Evolutionary conservation across 1,284 basidiomycete genomes (phyloP), one percentile per base, ranked within the genome.

Genomic region (Tylopilus microsporus): DNA sequence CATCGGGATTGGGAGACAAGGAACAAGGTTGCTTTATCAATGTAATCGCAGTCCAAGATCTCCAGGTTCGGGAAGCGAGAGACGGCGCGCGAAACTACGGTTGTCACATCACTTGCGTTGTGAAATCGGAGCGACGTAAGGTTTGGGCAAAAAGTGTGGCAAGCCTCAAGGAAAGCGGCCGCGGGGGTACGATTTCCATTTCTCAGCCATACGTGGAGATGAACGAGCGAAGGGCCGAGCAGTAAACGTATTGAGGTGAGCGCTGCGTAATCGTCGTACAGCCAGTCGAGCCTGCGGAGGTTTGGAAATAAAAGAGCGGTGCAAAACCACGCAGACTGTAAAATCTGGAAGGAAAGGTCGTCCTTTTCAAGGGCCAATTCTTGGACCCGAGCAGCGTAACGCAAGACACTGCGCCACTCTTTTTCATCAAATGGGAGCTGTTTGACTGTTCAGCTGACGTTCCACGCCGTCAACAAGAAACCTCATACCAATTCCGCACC

Each of bases 211-310:
- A 42, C 18, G 18, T n/a, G 18, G 9, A 42, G 53, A 51, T 52
- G 50, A 7, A 49, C 16, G 2, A 67, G 52, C 5, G 64, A 62
- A n/a, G 54, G 66, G n/a, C 45, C 25, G 34, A 68, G 64, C 21
- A 64, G 52, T 3, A 49, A 34, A 52, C 52, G 56, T 34, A 66
- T 58, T 1, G 9, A 37, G 4, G 46, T 7, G 6, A 57, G 30
- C 3, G 5, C 15, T 18, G 39, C 16, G 39, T 41, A 41, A 16
- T 41, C 59, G 3, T 15, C 21, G 15, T 51, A 16, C 1, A 0
- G 0, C 63, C 65, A 63, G 18, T 8, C 1, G 3, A 65, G 56
- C 45, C 30, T 55, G 16, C 46, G 49, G 18, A 67, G 63, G 39
- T 60, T 67, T 15, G 63, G 60, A 10, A 67, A 60, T 25, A 67